Evolutionary conservation across 345 rosid species (phyloP), one percentile per base, ranked within the genome.

Genomic region (Moricandia arvensis): DNA sequence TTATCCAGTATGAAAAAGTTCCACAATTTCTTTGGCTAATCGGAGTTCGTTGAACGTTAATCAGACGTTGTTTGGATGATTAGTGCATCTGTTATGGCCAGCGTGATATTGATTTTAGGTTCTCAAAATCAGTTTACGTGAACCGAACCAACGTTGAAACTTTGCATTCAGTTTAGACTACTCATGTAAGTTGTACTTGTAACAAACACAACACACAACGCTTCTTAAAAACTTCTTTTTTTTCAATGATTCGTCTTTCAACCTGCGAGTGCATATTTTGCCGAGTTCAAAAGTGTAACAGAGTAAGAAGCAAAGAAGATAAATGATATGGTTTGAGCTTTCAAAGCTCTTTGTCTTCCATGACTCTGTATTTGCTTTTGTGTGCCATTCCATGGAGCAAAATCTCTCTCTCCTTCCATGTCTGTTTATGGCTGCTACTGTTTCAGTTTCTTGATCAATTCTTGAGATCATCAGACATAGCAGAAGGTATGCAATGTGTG

Each of bases 401-500:
- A 75, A 61, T 74, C 61, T 53, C 17, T n/a, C n/a, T 65, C 45
- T 12, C 33, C 61, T 43, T 63, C 54, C 72, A 74, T 38, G 55
- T 38, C 72, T 37, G 61, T 29, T 30, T 67, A 67, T 24, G 66
- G 54, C 12, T 41, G 34, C 24, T 13, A 45, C 59, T 13, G 70
- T 15, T 43, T 55, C 30, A 31, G 16, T 55, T 63, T 41, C 34
- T 53, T 64, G 34, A 71, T 59, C 60, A 86, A 31, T 83, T 77
- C 79, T 84, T 91, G 70, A 93, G 96, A 83, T 93, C 96, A 75
- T 85, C 93, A 33, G 97, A 93, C 88, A 89, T 82, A 12, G 97
- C 89, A 38, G 93, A 86, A 65, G 96, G 91, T 82, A 93, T 91
- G 79, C 96, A 86, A 72, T 93, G 98, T 13, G 90, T 91, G 3